Conservation (phyloP, 2,329 filamentous ascomycete genomes). For the Bipolaris gigantea region DNA sequence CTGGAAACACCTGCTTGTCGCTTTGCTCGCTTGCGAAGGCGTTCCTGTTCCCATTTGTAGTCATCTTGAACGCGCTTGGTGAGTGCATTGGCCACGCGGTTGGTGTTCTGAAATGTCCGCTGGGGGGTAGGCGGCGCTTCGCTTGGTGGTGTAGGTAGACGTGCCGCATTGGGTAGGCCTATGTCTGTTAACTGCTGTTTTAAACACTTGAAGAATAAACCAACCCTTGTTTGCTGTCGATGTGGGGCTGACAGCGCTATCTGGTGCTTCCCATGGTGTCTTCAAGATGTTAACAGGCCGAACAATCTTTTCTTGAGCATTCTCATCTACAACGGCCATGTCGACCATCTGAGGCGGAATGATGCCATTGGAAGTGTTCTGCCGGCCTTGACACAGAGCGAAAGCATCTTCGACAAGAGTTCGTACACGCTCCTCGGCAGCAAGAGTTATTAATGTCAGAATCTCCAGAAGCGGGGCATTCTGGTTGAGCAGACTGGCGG, state of each 20-base stretch:
- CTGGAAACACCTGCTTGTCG: slow-evolving; percentile 37
- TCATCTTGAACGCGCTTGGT: slow-evolving; percentile 52
- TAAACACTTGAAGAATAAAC: slow-evolving; percentile 3
- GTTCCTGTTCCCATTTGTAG: slow-evolving; percentile 71
- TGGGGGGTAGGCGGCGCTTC: slow-evolving; percentile 53
- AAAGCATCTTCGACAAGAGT: slow-evolving; percentile 77
- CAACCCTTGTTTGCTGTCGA: slow-evolving; percentile 48
- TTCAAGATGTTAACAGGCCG: slow-evolving; percentile 44
- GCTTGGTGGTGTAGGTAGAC: slow-evolving; percentile 52
- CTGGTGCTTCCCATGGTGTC: slow-evolving; percentile 48
- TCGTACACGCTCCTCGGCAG: slow-evolving; percentile 76
- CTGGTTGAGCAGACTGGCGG: slow-evolving; percentile 66
- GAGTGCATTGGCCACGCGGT: slow-evolving; percentile 60
- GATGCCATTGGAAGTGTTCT: slow-evolving; percentile 76
- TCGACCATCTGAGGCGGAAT: slow-evolving; percentile 76
- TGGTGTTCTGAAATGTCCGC: slow-evolving; percentile 56
- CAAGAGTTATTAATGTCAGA: slow-evolving; percentile 78
- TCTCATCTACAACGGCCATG: slow-evolving; percentile 61
- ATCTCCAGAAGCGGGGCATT: slow-evolving; percentile 80
- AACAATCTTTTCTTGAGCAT: slow-evolving; percentile 43
- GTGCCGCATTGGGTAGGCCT: slow-evolving; percentile 44
- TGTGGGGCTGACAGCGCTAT: slow-evolving; percentile 58
- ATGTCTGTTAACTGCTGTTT: slow-evolving; percentile 12
- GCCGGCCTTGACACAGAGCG: slow-evolving; percentile 69
- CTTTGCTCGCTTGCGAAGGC: slow-evolving; percentile 49